phyloP scores from a whole-genome alignment of 306 rosid genomes.

The Spatholobus suberectus region DNA sequence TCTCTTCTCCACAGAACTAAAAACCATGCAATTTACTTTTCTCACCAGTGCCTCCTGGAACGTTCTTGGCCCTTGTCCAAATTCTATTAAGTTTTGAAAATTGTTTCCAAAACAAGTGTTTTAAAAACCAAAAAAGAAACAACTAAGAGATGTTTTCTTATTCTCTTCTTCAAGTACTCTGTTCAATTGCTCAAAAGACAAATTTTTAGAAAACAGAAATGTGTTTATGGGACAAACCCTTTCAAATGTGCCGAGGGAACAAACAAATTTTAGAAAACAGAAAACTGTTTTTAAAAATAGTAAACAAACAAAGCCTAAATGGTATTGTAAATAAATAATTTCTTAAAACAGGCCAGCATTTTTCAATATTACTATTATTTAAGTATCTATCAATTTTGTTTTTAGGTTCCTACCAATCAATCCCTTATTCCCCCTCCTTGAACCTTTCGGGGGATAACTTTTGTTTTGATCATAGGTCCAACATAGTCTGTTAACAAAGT shows the following conservation, averaged over 20 bases:
- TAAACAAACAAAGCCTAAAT: neutral
- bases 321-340: neutral
- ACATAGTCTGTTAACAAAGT: neutral
- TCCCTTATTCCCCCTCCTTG: neutral
- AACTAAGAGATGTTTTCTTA: neutral
- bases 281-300: neutral
- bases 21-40: no score
- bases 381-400: neutral
- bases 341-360: slow-evolving; percentile 6
- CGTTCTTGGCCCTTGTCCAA: no score
- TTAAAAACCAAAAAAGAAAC: no score
- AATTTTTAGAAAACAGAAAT: neutral
- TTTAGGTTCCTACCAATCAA: neutral
- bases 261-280: neutral
- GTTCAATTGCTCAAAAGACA: neutral
- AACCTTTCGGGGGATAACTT: neutral
- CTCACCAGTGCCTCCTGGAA: no score
- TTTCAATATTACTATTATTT: neutral
- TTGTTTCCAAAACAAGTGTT: no score
- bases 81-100: no score
- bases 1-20: no score
- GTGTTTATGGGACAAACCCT: neutral
- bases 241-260: neutral
- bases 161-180: neutral
- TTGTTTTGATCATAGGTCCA: neutral